Evolutionary conservation across 108 stramenopile genomes (phyloP).

Genomic region (Cyclostephanos invisitatus): DNA sequence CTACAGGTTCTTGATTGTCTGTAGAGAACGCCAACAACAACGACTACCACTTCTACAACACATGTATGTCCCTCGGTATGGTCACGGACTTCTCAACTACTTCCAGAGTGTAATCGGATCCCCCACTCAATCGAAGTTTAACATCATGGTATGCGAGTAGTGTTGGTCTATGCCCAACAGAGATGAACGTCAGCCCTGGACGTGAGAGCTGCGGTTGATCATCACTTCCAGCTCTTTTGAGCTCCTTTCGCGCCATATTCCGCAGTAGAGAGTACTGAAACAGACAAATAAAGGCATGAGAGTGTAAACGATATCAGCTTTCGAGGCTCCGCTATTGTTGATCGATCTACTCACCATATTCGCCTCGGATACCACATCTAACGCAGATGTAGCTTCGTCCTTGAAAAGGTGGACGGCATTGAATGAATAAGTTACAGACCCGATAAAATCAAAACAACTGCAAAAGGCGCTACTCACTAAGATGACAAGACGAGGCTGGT

Average conservation of each 20-base stretch:
- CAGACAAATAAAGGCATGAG: no score
- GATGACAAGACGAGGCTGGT: constrained; percentile 87
- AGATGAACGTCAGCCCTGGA: constrained; percentile 81
- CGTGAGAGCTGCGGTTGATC: constrained; percentile 42
- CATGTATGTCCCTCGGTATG: neutral
- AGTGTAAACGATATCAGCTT: no score
- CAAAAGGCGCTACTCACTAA: constrained; percentile 30
- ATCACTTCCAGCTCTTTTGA: constrained; percentile 18
- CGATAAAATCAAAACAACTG: neutral
- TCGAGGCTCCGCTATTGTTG: no score
- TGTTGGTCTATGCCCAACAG: constrained; percentile 94
- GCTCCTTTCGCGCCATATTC: constrained; percentile 63
- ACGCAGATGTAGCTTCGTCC: constrained; percentile 92
- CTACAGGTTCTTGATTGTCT: no score
- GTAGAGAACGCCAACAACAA: no score
- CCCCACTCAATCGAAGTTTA: constrained; percentile 67
- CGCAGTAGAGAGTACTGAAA: constrained; percentile 83
- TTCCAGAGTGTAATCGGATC: constrained; percentile 36
- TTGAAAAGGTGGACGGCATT: neutral
- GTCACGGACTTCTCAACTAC: constrained; percentile 27
- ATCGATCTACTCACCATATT: no score
- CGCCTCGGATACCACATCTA: constrained; percentile 74
- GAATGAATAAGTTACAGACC: neutral
- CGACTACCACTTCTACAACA: neutral
- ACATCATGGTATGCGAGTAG: constrained; percentile 84